Conservation (phyloP, 2,329 filamentous ascomycete species). For the Fusarium sp. region DNA sequence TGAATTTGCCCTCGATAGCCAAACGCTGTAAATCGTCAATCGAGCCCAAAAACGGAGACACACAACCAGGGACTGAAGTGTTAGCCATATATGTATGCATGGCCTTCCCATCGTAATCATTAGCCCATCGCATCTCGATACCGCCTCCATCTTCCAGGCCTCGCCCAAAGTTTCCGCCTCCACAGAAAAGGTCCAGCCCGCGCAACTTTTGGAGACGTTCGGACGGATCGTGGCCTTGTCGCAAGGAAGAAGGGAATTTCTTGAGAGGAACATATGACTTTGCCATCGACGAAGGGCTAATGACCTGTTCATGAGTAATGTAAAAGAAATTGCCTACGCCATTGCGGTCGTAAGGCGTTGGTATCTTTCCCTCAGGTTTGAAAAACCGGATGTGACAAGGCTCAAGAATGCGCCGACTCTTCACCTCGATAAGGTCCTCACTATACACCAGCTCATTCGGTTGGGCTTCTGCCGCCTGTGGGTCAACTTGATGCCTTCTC, state of each 20-base stretch:
- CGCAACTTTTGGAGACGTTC: slow-evolving; percentile 55
- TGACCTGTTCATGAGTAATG: slow-evolving; percentile 58
- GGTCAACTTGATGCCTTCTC: slow-evolving; percentile 59
- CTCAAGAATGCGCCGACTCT: slow-evolving; percentile 58
- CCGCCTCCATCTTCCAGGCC: slow-evolving; percentile 78
- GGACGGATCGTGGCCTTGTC: slow-evolving; percentile 66
- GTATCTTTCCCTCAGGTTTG: slow-evolving; percentile 56
- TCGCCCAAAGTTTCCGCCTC: slow-evolving; percentile 80
- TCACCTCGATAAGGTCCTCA: slow-evolving; percentile 54
- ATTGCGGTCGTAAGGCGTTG: slow-evolving; percentile 71
- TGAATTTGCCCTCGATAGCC: slow-evolving; percentile 64
- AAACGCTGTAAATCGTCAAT: slow-evolving; percentile 73
- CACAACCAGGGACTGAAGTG: slow-evolving; percentile 49
- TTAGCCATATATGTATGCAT: slow-evolving; percentile 83
- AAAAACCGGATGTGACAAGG: slow-evolving; percentile 72
- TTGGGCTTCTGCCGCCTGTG: slow-evolving; percentile 44
- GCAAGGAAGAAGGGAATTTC: slow-evolving; percentile 52
- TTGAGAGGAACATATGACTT: slow-evolving; percentile 51
- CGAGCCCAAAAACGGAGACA: slow-evolving; percentile 74
- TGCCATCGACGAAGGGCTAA: neutral
- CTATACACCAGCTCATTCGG: slow-evolving; percentile 72
- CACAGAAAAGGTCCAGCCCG: slow-evolving; percentile 80
- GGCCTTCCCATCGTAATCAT: slow-evolving; percentile 72
- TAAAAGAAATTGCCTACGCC: slow-evolving; percentile 76
- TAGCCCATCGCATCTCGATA: slow-evolving; percentile 72